Conservation (phyloP, 2,329 filamentous ascomycete species). For the Fusarium sacchari region DNA sequence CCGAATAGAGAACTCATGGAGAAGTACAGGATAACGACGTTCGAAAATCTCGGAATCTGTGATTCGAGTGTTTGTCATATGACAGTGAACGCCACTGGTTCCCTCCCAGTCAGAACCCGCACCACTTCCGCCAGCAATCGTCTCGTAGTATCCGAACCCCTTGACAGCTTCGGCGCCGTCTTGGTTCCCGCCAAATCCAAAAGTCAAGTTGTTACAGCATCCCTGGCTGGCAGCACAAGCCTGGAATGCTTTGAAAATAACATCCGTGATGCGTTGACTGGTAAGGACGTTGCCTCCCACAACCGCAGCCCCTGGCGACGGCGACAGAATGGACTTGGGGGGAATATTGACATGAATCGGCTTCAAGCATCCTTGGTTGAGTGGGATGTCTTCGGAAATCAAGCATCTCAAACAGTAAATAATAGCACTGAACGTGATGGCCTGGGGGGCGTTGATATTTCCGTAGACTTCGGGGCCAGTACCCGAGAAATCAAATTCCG, state of each 20-base stretch:
- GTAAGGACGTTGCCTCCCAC: constrained; percentile 80
- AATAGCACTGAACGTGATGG: constrained; percentile 86
- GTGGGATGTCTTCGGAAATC: constrained; percentile 82
- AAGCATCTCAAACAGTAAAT: constrained; percentile 86
- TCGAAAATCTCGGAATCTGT: constrained; percentile 62
- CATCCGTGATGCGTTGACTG: constrained; percentile 56
- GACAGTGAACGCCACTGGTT: constrained; percentile 56
- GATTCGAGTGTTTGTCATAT: constrained; percentile 84
- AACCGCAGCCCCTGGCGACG: constrained; percentile 80
- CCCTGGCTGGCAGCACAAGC: constrained; percentile 84
- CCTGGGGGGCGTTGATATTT: constrained; percentile 84
- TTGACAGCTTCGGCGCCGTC: constrained; percentile 50
- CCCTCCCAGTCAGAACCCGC: constrained; percentile 68
- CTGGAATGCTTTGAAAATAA: constrained; percentile 74
- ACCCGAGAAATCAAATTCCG: constrained; percentile 82
- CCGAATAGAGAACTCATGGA: constrained; percentile 75
- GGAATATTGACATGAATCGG: constrained; percentile 81
- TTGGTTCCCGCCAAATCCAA: constrained; percentile 71
- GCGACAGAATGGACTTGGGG: constrained; percentile 76
- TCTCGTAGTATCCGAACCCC: constrained; percentile 68
- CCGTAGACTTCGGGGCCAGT: constrained; percentile 84
- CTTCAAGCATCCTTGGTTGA: constrained; percentile 84
- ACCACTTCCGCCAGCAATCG: constrained; percentile 70
- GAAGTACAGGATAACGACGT: constrained; percentile 73
- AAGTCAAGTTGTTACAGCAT: constrained; percentile 85